Conservation (phyloP, 2,329 filamentous ascomycete genomes). For the Neoscytalidium dimidiatum region DNA sequence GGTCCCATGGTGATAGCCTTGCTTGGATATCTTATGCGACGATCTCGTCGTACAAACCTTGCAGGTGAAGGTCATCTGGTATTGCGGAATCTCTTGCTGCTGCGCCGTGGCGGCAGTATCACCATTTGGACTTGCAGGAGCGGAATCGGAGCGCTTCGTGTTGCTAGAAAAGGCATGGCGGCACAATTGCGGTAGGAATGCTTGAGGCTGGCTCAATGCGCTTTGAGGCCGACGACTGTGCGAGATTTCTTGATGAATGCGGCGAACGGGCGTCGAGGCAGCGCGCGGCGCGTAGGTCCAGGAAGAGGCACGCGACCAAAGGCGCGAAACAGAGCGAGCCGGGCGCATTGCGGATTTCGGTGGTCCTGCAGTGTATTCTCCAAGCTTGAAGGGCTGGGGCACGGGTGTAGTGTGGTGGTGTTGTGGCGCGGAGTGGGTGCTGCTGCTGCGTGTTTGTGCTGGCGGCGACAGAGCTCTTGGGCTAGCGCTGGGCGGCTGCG, state of each 20-base stretch:
- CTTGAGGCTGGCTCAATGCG: slow-evolving; percentile 23
- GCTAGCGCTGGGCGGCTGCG: not conserved
- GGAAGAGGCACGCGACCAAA: slow-evolving; percentile 23
- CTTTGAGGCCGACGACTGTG: slow-evolving; percentile 21
- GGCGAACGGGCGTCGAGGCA: slow-evolving; percentile 6
- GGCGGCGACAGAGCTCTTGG: slow-evolving; percentile 2
- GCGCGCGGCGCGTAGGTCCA: slow-evolving; percentile 22
- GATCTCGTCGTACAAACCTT: slow-evolving; percentile 78
- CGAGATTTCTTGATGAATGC: slow-evolving; percentile 20
- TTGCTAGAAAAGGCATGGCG: slow-evolving; percentile 27
- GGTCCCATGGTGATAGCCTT: slow-evolving; percentile 90
- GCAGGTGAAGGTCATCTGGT: slow-evolving; percentile 91
- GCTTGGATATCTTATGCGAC: slow-evolving; percentile 85
- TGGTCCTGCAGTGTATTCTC: not conserved
- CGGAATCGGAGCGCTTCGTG: slow-evolving; percentile 37
- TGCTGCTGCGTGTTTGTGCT: not conserved
- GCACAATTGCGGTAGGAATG: slow-evolving; percentile 8
- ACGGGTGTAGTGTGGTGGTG: not conserved
- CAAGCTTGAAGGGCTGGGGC: not conserved
- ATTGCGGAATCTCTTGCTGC: slow-evolving; percentile 41
- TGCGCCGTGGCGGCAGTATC: not conserved
- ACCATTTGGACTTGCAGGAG: slow-evolving; percentile 55
- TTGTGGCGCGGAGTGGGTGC: not conserved
- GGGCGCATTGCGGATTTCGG: slow-evolving; percentile 28
- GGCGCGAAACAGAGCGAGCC: slow-evolving; percentile 28